phyloP scores from a whole-genome alignment of 2,329 filamentous ascomycete genomes.

The Zasmidium angulare region DNA sequence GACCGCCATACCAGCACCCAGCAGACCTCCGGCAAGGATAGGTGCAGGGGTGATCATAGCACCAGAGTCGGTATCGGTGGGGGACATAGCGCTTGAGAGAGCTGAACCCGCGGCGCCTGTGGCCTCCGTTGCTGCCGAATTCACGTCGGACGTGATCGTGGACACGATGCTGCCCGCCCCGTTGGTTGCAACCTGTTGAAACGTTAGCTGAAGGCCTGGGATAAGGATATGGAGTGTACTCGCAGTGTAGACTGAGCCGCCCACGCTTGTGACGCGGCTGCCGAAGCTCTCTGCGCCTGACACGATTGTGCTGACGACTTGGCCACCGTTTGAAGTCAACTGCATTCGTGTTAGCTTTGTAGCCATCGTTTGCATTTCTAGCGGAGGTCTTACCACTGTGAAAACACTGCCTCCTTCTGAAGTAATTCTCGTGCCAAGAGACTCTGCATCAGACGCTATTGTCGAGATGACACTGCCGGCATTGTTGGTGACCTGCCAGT shows the following conservation, averaged over 20 bases:
- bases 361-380: too few species aligned
- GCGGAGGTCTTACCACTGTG: too few species aligned
- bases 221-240: too few species aligned
- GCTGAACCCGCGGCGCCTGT: slow-evolving; percentile 5
- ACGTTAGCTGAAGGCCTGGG: too few species aligned
- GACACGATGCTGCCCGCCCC: slow-evolving; percentile 18
- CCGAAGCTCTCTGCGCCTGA: slow-evolving; percentile 6
- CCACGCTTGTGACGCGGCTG: slow-evolving; percentile 11
- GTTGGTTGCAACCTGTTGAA: slow-evolving; percentile 6
- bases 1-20: slow-evolving; percentile 33
- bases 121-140: not conserved
- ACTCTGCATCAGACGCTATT: slow-evolving; percentile 18
- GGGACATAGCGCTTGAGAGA: not conserved
- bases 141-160: slow-evolving; percentile 10
- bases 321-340: slow-evolving; percentile 1
- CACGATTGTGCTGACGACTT: slow-evolving; percentile 24
- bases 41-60: slow-evolving; percentile 26
- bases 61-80: slow-evolving; percentile 7
- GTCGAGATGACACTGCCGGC: slow-evolving; percentile 21
- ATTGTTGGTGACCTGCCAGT: slow-evolving; percentile 1
- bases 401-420: slow-evolving; percentile 15
- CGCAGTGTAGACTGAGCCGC: slow-evolving; percentile 11
- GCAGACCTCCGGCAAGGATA: slow-evolving; percentile 31
- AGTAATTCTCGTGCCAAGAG: slow-evolving; percentile 2
- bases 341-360: not conserved